Percentiles rank a stretch among this genome's conserved stretches.
Conservation (phyloP, 73 alveolate species). For the Paramecium caudatum region DNA sequence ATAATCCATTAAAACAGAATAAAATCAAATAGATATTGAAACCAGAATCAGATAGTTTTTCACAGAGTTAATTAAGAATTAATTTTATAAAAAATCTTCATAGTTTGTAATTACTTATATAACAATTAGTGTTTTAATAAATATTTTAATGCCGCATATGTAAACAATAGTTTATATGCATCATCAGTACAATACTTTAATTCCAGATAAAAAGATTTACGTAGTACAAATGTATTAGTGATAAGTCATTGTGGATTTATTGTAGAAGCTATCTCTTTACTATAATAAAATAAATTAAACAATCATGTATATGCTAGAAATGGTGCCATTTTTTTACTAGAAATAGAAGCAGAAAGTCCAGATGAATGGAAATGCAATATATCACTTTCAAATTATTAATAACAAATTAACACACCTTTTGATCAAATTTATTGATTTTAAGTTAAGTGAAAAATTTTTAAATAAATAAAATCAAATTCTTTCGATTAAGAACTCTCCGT, state of each 20-base stretch:
- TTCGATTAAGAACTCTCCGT: neutral
- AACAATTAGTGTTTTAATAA: neutral
- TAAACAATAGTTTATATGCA: neutral
- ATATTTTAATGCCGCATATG: neutral
- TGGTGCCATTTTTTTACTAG: constrained; percentile 38
- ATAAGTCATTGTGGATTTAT: constrained; percentile 60
- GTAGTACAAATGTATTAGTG: neutral
- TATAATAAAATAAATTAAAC: neutral
- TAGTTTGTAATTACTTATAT: constrained; percentile 26
- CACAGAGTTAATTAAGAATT: constrained; percentile 2
- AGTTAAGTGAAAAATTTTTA: neutral
- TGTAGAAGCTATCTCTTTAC: constrained; percentile 30
- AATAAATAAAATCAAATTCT: neutral
- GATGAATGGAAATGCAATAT: constrained; percentile 9
- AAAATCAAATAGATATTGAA: neutral
- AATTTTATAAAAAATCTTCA: constrained; percentile 31
- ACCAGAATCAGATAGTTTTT: neutral
- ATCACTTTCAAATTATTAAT: neutral
- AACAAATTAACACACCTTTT: constrained; percentile 40
- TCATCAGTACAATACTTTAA: neutral
- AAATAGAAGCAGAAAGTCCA: neutral
- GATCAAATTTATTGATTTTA: neutral
- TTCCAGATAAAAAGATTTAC: neutral
- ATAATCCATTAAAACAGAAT: neutral
- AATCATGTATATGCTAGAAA: constrained; percentile 18